Evolutionary conservation across 2,329 filamentous ascomycete genomes (phyloP).

Genomic region (Aureobasidium namibiae): DNA sequence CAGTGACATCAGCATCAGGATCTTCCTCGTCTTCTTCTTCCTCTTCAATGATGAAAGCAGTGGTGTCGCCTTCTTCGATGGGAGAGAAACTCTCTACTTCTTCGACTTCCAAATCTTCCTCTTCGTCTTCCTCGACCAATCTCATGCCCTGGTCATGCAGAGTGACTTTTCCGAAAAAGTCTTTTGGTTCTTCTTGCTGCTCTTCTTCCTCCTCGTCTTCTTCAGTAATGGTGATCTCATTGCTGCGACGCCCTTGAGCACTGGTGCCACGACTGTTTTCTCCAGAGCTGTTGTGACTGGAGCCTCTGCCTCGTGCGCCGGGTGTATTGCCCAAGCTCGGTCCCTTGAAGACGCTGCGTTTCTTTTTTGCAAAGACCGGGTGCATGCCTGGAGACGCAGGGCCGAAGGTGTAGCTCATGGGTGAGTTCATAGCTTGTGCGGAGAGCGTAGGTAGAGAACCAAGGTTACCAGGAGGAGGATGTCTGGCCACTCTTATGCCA

Average conservation of each 20-base stretch:
- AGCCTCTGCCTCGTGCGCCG: constrained; percentile 31
- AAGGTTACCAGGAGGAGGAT: constrained; percentile 25
- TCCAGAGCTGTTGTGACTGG: constrained; percentile 14
- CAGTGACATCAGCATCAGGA: neutral
- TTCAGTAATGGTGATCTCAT: constrained; percentile 46
- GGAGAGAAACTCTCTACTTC: constrained; percentile 54
- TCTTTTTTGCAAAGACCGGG: constrained; percentile 67
- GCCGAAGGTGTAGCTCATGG: constrained; percentile 32
- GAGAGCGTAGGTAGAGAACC: constrained; percentile 20
- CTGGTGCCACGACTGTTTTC: constrained; percentile 41
- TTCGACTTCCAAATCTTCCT: constrained; percentile 32
- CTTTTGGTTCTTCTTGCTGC: neutral
- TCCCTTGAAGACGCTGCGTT: constrained; percentile 74
- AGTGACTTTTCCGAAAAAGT: neutral
- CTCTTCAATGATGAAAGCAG: neutral
- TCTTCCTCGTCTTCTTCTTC: neutral
- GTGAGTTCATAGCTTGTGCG: neutral
- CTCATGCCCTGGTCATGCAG: neutral
- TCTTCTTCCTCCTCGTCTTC: constrained; percentile 7
- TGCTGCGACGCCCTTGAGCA: constrained; percentile 58
- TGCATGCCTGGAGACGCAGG: constrained; percentile 53
- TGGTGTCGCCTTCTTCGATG: constrained; percentile 25
- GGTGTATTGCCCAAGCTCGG: constrained; percentile 53
- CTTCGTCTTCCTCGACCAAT: constrained; percentile 16
- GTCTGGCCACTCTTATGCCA: constrained; percentile 16